Percentiles rank a stretch among this genome's conserved stretches.
These are phyloP conservation scores for Globisporangium perplexum DNA, from an alignment of 352 stramenopile species.

Conservation along the genomic window DNA sequence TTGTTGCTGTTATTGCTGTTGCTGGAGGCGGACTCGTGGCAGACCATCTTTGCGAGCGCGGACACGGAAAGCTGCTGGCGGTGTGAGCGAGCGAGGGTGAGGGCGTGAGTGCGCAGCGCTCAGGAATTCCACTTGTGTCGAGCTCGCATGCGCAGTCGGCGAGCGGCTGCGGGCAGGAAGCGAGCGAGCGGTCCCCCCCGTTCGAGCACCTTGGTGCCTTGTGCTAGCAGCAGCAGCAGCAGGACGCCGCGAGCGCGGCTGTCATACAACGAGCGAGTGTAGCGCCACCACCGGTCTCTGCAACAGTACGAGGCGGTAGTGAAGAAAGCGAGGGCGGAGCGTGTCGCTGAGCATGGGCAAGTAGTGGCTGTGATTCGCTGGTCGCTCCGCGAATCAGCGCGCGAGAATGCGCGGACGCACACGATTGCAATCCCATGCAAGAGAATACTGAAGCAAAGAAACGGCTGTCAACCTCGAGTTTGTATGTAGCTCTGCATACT, in stretches of 20 bases:
- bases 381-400: neutral
- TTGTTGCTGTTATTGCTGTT: constrained; percentile 52
- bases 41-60: constrained; percentile 5
- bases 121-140: constrained; percentile 17
- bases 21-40: constrained; percentile 19
- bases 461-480: neutral
- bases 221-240: no score
- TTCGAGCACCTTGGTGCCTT: no score
- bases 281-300: constrained; percentile 12
- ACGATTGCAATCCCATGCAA: neutral
- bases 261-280: constrained; percentile 9
- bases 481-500: neutral
- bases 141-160: neutral
- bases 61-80: no score
- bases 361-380: neutral
- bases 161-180: neutral
- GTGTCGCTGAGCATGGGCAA: neutral
- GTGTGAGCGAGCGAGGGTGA: neutral
- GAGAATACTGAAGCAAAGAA: constrained; percentile 1
- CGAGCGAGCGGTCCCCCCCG: neutral
- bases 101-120: constrained; percentile 6
- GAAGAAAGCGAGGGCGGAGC: neutral
- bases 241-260: no score
- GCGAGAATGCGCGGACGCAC: neutral
- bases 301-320: neutral